Conservation (phyloP, 1,139 yeast genomes). For the Suhomyces yuchorum region DNA sequence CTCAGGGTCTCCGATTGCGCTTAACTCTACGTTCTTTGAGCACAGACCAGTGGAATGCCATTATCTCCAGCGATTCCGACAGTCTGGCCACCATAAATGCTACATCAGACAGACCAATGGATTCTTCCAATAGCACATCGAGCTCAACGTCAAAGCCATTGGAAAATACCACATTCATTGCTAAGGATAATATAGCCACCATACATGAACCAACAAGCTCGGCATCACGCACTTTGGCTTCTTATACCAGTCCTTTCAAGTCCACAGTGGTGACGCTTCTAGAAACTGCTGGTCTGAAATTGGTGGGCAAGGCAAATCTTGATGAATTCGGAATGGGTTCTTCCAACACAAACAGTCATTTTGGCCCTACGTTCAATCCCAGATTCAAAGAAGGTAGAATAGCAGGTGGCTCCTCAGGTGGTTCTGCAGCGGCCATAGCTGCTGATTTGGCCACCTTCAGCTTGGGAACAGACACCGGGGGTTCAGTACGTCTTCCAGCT, state of each 20-base stretch:
- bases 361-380: constrained; percentile 76
- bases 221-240: constrained; percentile 61
- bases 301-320: constrained; percentile 87
- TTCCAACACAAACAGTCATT: constrained; percentile 55
- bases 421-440: constrained; percentile 91
- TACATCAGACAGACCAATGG: neutral
- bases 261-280: constrained; percentile 70
- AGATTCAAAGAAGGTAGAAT: constrained; percentile 42
- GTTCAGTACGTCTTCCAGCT: constrained; percentile 90
- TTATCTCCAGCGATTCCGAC: neutral
- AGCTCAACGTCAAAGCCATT: neutral
- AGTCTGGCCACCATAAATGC: neutral
- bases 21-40: neutral
- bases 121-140: neutral
- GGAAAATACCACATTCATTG: constrained; percentile 11
- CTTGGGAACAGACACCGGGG: constrained; percentile 96
- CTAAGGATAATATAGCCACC: constrained; percentile 83
- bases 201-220: constrained; percentile 69
- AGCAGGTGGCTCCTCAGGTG: constrained; percentile 95
- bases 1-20: neutral
- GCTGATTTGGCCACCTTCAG: constrained; percentile 63
- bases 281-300: constrained; percentile 49
- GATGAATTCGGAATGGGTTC: constrained; percentile 99
- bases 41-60: neutral
- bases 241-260: constrained; percentile 74